Evolutionary conservation across 495 filamentous ascomycete species (phyloP), one percentile per base, ranked within the genome.

Genomic region (Podospora didyma): DNA sequence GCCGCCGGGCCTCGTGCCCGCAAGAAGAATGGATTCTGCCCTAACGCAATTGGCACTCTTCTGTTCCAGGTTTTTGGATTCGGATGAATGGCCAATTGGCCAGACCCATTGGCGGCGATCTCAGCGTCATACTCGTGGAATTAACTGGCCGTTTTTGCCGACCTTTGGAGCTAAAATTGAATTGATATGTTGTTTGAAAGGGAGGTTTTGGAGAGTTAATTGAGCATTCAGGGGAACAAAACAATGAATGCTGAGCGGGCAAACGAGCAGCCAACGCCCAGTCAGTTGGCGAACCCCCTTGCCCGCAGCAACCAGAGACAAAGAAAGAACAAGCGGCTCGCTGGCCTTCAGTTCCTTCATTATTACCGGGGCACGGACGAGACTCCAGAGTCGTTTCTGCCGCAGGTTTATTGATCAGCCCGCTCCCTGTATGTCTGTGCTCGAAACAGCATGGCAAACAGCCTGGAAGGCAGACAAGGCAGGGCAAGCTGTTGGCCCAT

Each of bases 371-470:
- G 50, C 58, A 49, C 41, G 49, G 57, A 54, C 52, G 28, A 53
- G 42, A 44, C 44, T 56, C 53, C 46, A 49, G 35, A 34, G 34
- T n/a, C 39, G 50, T 49, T 60, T 46, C n/a, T 60, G 61, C 61
- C 50, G 57, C 57, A 60, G 34, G 57, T 60, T 63, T 50, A 63
- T 59, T 53, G 48, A 49, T 45, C 31, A 28, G n/a, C 31, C 39
- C 48, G 49, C 49, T 54, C 7, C 9, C 20, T 24, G 3, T 19
- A 21, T 22, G 51, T 59, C 46, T 59, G 57, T 59, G 51, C 57
- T 46, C 3, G 9, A 34, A 19, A 19, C 48, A n/a, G n/a, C n/a
- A n/a, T n/a, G n/a, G n/a, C n/a, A n/a, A n/a, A n/a, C n/a, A n/a
- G n/a, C n/a, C n/a, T n/a, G n/a, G n/a, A n/a, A n/a, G n/a, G n/a